Evolutionary conservation across 2,329 filamentous ascomycete species (phyloP), one percentile per base, ranked within the genome.

Genomic region (Tolypocladium paradoxum): DNA sequence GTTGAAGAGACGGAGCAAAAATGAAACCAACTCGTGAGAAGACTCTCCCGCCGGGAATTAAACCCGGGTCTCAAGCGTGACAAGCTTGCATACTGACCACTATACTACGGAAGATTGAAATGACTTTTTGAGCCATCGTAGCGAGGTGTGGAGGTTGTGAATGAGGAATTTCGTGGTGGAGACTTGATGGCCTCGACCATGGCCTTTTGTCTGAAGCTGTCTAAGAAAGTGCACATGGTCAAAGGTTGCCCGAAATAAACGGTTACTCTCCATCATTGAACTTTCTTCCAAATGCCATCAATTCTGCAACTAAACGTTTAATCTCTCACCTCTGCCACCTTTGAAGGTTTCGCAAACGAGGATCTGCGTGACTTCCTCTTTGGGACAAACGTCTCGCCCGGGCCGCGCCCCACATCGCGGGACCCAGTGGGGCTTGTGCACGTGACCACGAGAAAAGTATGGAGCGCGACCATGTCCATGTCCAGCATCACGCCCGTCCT

Each of bases 61-160:
- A 52, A 52, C 51, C 51, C 51, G 51, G 51, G 46, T 52, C 51
- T 52, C 51, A 48, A 52, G 51, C 51, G 51, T 52, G 51, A 52
- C 51, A 52, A 52, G 51, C 51, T 52, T 48, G 51, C 51, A 52
- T 52, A 52, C 51, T 53, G 51, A 45, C 47, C 51, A 49, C 47
- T 49, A 53, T 53, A 53, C 51, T 53, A 49, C 51, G 51, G 47
- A 45, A 45, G 47, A 53, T 49, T 49, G 34, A 7, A 27, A 36
- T 40, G 35, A 33, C 27, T 35, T 53, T 33, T 22, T 31, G 36
- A 35, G 51, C 29, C 51, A 49, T 53, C 51, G 51, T 53, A 43
- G 37, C 36, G 43, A 43, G 51, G 43, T 46, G 45, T 40, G 48
- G 49, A 20, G 49, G 36, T 31, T 46, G 20, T 31, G n/a, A n/a